Evolutionary conservation across 331 rosid species (phyloP).

Genomic region (Prunus yedoensis): DNA sequence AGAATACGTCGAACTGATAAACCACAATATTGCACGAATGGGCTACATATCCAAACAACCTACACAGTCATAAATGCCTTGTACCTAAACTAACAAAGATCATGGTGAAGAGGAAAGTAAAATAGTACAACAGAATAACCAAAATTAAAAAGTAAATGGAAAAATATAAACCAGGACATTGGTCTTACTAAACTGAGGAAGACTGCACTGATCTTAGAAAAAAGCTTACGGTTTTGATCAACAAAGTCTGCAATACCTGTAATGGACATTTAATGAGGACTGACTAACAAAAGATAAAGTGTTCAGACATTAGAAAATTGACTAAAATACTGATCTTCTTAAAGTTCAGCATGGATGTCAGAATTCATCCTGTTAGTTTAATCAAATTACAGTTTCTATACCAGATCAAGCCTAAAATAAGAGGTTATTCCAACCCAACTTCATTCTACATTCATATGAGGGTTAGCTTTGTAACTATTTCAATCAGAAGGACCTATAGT

Average conservation of each 20-base stretch:
- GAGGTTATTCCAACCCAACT: neutral
- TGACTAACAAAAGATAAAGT: conserved; percentile 8
- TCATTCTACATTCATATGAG: neutral
- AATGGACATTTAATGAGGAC: conserved; percentile 20
- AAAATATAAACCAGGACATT: conserved; percentile 15
- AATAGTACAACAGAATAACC: neutral
- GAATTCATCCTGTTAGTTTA: neutral
- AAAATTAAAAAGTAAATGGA: neutral
- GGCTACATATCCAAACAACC: neutral
- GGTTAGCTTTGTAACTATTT: neutral
- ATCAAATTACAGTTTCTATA: neutral
- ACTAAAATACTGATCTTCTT: neutral
- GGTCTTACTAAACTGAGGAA: conserved; percentile 73
- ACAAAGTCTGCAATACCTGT: conserved; percentile 74
- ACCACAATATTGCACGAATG: neutral
- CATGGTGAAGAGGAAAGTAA: neutral
- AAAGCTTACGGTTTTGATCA: conserved; percentile 66
- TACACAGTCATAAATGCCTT: neutral
- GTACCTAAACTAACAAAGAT: neutral
- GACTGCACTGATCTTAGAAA: conserved; percentile 66
- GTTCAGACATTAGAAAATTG: neutral
- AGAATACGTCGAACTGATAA: neutral
- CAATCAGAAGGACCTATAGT: neutral
- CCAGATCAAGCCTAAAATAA: neutral
- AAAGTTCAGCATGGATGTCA: neutral